A percentile compares a stretch with the other conserved stretches of the same genome.
phyloP scores from a whole-genome alignment of 345 rosid genomes.

The Syzygium oleosum region DNA sequence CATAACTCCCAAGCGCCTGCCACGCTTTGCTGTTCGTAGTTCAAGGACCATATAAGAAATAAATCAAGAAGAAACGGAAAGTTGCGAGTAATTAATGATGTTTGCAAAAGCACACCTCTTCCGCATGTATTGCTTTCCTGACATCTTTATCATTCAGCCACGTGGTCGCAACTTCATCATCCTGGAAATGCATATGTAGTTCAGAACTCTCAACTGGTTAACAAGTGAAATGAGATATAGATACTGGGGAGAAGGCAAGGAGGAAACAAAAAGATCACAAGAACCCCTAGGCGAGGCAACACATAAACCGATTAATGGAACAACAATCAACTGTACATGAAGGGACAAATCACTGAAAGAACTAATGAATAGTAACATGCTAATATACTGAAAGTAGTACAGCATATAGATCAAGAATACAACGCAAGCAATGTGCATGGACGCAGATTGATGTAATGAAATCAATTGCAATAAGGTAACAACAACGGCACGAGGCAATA shows the following conservation, averaged over 20 bases:
- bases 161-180: constrained; percentile 62
- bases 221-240: background rate
- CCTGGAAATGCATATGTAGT: constrained; percentile 13
- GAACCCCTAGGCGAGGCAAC: background rate
- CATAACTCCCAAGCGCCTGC: constrained; percentile 50
- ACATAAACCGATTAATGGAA: background rate
- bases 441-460: background rate
- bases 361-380: background rate
- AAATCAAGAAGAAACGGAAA: background rate
- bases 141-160: constrained; percentile 71
- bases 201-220: background rate
- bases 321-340: background rate
- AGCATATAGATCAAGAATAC: background rate
- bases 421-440: background rate
- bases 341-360: background rate
- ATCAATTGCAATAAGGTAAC: background rate
- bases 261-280: background rate
- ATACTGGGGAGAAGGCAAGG: background rate
- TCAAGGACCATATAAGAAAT: background rate
- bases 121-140: constrained; percentile 69
- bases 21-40: constrained; percentile 21
- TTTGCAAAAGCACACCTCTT: constrained; percentile 24
- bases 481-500: background rate
- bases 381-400: background rate
- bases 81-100: background rate